Percentiles rank a stretch among this genome's conserved stretches.
Conservation (phyloP, 75 land plant genomes). For the Larix kaempferi region DNA sequence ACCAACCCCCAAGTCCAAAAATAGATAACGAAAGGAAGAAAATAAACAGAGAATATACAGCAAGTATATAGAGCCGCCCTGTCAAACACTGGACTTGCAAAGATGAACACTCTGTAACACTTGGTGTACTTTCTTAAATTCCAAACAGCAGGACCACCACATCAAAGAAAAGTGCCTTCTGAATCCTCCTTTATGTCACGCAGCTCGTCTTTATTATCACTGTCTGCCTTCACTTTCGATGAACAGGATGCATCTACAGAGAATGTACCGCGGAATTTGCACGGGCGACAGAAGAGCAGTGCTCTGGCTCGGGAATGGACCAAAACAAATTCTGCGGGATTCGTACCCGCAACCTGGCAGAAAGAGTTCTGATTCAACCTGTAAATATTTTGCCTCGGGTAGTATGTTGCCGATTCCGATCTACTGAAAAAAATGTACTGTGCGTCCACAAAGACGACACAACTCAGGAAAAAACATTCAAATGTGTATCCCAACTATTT, state of each 20-base stretch:
- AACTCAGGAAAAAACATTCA: too few species aligned
- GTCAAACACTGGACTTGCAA: too few species aligned
- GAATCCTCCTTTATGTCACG: not conserved
- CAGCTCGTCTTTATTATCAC: not conserved
- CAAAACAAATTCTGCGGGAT: not conserved
- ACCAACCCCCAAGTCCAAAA: too few species aligned
- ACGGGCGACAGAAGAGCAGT: not conserved
- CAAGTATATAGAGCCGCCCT: too few species aligned
- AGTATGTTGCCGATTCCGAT: not conserved
- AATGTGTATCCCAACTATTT: too few species aligned
- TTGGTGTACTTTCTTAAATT: too few species aligned
- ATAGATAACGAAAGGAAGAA: too few species aligned
- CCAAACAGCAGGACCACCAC: too few species aligned
- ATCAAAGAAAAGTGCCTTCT: too few species aligned
- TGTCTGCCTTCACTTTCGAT: not conserved
- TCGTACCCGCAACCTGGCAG: not conserved
- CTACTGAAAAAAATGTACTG: not conserved
- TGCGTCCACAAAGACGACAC: not conserved
- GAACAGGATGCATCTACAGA: not conserved
- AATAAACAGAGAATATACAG: too few species aligned
- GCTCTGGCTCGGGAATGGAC: not conserved
- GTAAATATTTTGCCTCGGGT: not conserved
- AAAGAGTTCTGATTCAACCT: not conserved
- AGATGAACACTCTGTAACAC: too few species aligned
- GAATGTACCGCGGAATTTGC: not conserved